phyloP scores from a whole-genome alignment of 177 flowering plant species.

The Telopea speciosissima region DNA sequence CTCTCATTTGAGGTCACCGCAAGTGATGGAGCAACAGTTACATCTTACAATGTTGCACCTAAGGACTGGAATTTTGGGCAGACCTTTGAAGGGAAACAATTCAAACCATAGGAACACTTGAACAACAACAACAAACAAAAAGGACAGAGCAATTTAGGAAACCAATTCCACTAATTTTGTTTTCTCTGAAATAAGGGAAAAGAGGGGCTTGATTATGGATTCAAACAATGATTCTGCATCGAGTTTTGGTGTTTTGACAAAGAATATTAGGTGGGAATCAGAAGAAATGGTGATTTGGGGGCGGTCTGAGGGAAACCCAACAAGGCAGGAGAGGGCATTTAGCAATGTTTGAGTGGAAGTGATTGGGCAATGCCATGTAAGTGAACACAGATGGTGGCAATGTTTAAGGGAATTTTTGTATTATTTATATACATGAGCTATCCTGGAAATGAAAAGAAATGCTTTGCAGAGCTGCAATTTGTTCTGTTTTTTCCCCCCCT shows the following conservation, averaged over 20 bases:
- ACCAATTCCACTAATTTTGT: background rate
- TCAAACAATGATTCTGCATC: background rate
- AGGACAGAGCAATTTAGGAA: background rate
- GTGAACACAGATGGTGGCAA: too few species aligned
- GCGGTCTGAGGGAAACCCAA: background rate
- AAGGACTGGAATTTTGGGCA: conserved; percentile 70
- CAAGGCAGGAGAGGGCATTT: too few species aligned
- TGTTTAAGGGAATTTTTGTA: background rate
- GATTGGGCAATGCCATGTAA: background rate
- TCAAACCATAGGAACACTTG: conserved; percentile 18
- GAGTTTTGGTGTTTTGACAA: background rate
- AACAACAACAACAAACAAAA: too few species aligned
- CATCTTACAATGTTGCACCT: conserved; percentile 80
- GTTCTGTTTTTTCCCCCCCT: too few species aligned
- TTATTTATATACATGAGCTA: background rate
- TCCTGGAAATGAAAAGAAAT: background rate
- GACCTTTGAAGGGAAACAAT: conserved; percentile 76
- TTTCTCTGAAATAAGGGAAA: background rate
- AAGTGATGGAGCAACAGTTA: conserved; percentile 61
- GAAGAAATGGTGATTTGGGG: background rate
- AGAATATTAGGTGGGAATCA: background rate
- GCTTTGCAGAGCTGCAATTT: background rate
- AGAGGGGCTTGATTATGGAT: background rate
- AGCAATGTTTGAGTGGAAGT: background rate
- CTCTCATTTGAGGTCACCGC: conserved; percentile 81